Percentiles rank a stretch among this genome's conserved stretches.
Evolutionary conservation across 768 basidiomycete genomes (phyloP).

Genomic region (Lactifluus subvellereus): DNA sequence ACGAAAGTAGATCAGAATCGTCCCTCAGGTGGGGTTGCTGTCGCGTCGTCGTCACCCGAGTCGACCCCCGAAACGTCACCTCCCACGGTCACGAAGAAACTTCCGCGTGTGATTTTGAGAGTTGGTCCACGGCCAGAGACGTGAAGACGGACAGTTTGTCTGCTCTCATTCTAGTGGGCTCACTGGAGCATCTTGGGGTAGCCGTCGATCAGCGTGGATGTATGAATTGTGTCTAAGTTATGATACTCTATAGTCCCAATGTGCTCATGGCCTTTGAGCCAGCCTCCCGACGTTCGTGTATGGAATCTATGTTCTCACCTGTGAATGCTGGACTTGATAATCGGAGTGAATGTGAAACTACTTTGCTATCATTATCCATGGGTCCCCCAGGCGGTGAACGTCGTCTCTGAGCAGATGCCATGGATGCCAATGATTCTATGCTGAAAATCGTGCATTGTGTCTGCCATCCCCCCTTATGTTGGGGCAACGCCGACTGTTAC

Average conservation of each 20-base stretch:
- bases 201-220: not conserved
- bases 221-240: not conserved
- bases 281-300: too few relatives aligned
- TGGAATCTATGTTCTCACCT: too few relatives aligned
- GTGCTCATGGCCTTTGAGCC: not conserved
- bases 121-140: conserved; percentile 19
- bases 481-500: too few relatives aligned
- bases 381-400: too few relatives aligned
- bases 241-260: not conserved
- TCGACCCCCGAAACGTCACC: conserved; percentile 5
- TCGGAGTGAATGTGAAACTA: not conserved
- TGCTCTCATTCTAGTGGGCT: not conserved
- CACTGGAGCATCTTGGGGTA: not conserved
- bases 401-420: too few relatives aligned
- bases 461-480: too few relatives aligned
- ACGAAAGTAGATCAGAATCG: not conserved
- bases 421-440: too few relatives aligned
- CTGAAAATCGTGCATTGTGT: too few relatives aligned
- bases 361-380: too few relatives aligned
- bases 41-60: not conserved
- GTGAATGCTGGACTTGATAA: not conserved
- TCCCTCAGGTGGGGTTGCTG: not conserved
- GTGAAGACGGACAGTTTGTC: not conserved
- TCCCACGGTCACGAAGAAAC: conserved; percentile 11
- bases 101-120: conserved; percentile 24